Base-by-base conservation (phyloP, 371 early-diverging fungal genomes). In the Syncephalastrum contaminatum region DNA sequence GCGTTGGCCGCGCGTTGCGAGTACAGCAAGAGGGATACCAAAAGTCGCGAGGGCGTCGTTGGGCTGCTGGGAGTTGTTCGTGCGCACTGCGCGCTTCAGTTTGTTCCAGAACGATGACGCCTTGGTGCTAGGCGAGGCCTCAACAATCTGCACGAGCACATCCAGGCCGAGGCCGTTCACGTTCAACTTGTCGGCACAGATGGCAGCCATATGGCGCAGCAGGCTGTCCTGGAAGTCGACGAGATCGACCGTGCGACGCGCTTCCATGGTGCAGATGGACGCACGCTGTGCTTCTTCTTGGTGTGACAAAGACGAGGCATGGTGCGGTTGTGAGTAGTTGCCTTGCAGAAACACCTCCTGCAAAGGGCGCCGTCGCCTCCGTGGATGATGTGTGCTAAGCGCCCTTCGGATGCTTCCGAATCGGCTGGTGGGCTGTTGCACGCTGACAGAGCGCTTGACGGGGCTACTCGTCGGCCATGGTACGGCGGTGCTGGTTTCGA, bases 151-250 rank as follows among this genome's bases (percentile, higher is more conserved):
- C 60, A 75, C 62, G 2, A 89, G 66, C 51, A 86, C 81, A 20
- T 85, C 84, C 13, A 42, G 44, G 14, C 15, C 20, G 14, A 19
- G 14, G 3, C 45, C 45, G 14, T 3, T 27, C 12, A 27, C 27
- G 13, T 21, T 48, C 27, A 24, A 13, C 14, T 72, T 69, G 42
- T 83, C 63, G 10, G 36, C 36, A 30, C 36, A 30, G 36, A 30
- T 30, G 3, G 88, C 86, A 0, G 93, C 92, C 20, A 88, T 66
- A 54, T 90, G 91, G 50, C 83, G 82, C 40, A 91, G 86, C 45
- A 84, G 83, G 54, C 92, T 79, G 43, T 81, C 74, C 59, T 89
- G 88, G 12, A 89, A 66, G 2, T 82, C 86, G 24, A 83, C 81
- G 30, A 93, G 73, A 54, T 94, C 94, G 42, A 39, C 20, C 36